Evolutionary conservation across 129 eudicot genomes (phyloP).

Genomic region (Artemisia annua): DNA sequence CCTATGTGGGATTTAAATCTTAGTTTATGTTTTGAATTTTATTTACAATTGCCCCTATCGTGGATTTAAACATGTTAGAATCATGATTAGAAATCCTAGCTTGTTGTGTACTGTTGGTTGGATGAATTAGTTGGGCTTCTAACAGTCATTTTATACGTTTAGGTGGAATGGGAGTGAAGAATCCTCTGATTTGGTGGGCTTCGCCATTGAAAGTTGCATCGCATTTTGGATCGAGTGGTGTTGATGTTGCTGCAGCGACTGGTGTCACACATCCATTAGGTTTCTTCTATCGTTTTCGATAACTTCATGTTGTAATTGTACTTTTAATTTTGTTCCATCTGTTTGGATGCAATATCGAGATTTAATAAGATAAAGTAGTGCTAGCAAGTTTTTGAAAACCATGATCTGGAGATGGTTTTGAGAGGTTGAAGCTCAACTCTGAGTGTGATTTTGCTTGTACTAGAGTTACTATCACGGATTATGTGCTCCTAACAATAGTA

Average conservation of each 20-base stretch:
- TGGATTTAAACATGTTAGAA: too few species aligned
- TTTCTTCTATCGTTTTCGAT: slow-evolving; percentile 30
- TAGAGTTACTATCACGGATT: too few species aligned
- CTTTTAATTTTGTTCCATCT: background rate
- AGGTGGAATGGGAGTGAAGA: slow-evolving; percentile 43
- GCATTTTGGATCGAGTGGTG: slow-evolving; percentile 93
- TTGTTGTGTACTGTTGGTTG: background rate
- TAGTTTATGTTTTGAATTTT: too few species aligned
- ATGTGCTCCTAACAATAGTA: too few species aligned
- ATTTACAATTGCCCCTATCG: too few species aligned
- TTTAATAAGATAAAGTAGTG: background rate
- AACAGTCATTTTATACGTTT: slow-evolving; percentile 15
- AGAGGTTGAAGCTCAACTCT: background rate
- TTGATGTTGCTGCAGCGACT: slow-evolving; percentile 88
- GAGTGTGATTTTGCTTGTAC: background rate
- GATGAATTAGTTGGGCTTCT: background rate
- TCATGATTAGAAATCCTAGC: too few species aligned
- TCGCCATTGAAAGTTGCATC: slow-evolving; percentile 61
- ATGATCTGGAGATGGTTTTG: background rate
- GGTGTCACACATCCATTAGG: slow-evolving; percentile 92
- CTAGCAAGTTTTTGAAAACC: background rate
- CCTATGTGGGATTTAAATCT: too few species aligned
- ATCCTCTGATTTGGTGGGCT: slow-evolving; percentile 43
- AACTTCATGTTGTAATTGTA: background rate
- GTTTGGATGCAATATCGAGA: slow-evolving; percentile 13